Evolutionary conservation across 495 filamentous ascomycete species (phyloP).

Genomic region (Hypoxylon fragiforme): DNA sequence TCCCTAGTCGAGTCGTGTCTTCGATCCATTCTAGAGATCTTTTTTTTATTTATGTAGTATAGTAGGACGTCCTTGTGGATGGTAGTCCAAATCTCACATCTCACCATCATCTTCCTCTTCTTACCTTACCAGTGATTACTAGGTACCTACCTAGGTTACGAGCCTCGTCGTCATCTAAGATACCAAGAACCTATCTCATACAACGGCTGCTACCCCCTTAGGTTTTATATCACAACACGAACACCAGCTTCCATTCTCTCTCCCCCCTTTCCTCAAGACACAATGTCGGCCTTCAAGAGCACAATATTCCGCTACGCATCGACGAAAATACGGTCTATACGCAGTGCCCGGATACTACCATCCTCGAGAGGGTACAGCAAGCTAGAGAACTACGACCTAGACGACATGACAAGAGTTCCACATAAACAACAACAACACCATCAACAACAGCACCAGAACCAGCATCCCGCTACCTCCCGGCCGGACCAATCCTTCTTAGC

Average conservation of each 20-base stretch:
- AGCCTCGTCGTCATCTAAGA: too few relatives aligned
- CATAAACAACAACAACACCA: too few relatives aligned
- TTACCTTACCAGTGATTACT: too few relatives aligned
- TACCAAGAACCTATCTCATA: not conserved
- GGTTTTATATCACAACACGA: not conserved
- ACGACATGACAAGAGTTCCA: not conserved
- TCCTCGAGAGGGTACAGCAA: constrained; percentile 2
- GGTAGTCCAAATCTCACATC: not conserved
- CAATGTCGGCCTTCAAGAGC: constrained; percentile 10
- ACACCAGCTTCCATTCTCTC: not conserved
- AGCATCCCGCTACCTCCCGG: not conserved
- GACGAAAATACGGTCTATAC: constrained; percentile 2
- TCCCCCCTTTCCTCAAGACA: not conserved
- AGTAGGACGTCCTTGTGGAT: not conserved
- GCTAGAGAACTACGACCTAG: constrained; percentile 9
- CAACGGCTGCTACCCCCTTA: not conserved
- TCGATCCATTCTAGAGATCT: not conserved
- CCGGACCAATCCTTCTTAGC: not conserved
- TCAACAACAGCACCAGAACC: too few relatives aligned
- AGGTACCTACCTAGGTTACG: too few relatives aligned
- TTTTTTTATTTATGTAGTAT: not conserved
- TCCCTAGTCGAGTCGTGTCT: not conserved
- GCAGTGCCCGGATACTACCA: not conserved
- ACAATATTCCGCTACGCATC: constrained; percentile 6
- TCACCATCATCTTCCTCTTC: not conserved